Evolutionary conservation across 805 yeast genomes (phyloP).

Genomic region (Starmerella bombi): DNA sequence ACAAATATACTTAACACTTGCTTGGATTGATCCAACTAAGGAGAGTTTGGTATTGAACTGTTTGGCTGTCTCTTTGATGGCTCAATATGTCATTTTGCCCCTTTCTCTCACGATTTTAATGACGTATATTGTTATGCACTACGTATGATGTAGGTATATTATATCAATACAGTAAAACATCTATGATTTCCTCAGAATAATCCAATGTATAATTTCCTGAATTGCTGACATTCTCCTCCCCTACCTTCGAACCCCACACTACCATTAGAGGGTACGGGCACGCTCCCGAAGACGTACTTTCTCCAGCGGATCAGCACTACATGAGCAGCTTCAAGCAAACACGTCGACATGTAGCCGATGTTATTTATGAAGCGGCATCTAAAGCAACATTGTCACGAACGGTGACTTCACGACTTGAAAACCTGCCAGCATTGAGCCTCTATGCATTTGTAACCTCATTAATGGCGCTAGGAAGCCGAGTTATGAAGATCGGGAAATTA

Average conservation of each 20-base stretch:
- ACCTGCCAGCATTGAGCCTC: slow-evolving; percentile 17
- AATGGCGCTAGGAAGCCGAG: slow-evolving; percentile 12
- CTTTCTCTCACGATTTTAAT: slow-evolving; percentile 63
- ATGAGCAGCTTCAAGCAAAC: background rate
- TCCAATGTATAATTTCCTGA: background rate
- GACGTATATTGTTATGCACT: slow-evolving; percentile 41
- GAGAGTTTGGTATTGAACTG: slow-evolving; percentile 58
- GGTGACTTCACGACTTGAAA: slow-evolving; percentile 8
- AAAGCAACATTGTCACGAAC: slow-evolving; percentile 6
- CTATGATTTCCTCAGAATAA: no score
- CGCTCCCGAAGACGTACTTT: no score
- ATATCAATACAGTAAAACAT: no score
- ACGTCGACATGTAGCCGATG: slow-evolving; percentile 14
- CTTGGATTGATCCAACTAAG: slow-evolving; percentile 40
- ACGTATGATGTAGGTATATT: slow-evolving; percentile 11
- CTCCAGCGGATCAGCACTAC: no score
- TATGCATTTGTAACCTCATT: slow-evolving; percentile 13
- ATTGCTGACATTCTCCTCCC: background rate
- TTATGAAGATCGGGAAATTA: slow-evolving; percentile 34
- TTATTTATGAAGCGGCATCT: slow-evolving; percentile 10
- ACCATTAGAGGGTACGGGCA: no score
- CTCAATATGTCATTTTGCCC: slow-evolving; percentile 57
- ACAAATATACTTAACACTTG: slow-evolving; percentile 76
- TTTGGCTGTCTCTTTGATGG: slow-evolving; percentile 58
- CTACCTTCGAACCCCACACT: no score